Conservation (phyloP, 164 flowering plant species). For the Sextonia rubra region DNA sequence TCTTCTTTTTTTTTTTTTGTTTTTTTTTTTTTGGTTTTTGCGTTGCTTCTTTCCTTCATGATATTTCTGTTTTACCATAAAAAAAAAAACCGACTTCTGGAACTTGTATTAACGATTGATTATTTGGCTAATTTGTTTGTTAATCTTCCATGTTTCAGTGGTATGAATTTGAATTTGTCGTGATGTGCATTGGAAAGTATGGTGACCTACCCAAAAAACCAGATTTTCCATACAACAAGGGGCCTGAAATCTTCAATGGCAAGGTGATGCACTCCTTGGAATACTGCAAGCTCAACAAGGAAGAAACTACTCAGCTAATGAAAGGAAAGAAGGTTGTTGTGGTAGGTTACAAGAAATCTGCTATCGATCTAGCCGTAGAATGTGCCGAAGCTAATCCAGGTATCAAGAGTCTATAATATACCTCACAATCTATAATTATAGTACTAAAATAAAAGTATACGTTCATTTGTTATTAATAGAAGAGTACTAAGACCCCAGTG, state of each 20-base stretch:
- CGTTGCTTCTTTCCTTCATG: background rate
- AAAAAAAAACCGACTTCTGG: too few species aligned
- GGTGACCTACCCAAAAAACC: conserved; percentile 74
- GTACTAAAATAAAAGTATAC: too few species aligned
- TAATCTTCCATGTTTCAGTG: conserved; percentile 34
- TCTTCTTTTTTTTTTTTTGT: too few species aligned
- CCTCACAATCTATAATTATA: too few species aligned
- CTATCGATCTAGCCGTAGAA: conserved; percentile 78
- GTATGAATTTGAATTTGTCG: conserved; percentile 68
- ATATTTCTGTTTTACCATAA: background rate
- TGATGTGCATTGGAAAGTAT: conserved; percentile 80
- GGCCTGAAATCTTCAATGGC: conserved; percentile 73
- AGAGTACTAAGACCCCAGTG: too few species aligned
- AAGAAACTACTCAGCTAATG: conserved; percentile 45
- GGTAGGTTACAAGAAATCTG: conserved; percentile 90
- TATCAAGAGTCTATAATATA: conserved; percentile 11
- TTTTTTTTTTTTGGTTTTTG: background rate
- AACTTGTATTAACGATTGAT: background rate
- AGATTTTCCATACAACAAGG: conserved; percentile 47
- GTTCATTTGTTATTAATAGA: too few species aligned
- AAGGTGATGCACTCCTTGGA: conserved; percentile 79
- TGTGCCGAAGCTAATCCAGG: conserved; percentile 90
- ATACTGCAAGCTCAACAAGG: conserved; percentile 69
- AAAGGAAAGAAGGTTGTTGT: conserved; percentile 72
- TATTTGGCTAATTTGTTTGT: background rate